Conservation (phyloP, 1,139 yeast species). For the Pichia sp. region DNA sequence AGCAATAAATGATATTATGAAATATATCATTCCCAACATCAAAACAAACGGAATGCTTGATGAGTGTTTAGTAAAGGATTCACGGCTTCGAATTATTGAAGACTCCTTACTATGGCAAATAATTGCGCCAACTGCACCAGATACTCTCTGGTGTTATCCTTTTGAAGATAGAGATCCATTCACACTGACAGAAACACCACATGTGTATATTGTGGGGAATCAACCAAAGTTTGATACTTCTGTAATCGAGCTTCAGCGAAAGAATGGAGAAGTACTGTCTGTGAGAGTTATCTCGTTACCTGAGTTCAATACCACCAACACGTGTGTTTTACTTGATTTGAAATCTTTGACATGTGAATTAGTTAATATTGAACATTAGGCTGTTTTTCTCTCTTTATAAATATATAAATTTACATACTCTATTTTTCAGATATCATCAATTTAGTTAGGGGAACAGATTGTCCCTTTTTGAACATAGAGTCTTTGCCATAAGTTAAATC, state of each 20-base stretch:
- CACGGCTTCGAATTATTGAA: constrained; percentile 52
- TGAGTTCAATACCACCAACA: constrained; percentile 55
- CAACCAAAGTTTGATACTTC: constrained; percentile 52
- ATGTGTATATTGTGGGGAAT: constrained; percentile 80
- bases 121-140: constrained; percentile 92
- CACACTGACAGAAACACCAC: constrained; percentile 68
- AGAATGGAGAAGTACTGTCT: constrained; percentile 28
- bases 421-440: constrained; percentile 14
- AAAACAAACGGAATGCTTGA: constrained; percentile 25
- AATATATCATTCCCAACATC: constrained; percentile 44
- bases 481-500: constrained; percentile 43
- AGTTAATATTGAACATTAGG: constrained; percentile 6
- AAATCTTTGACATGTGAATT: constrained; percentile 46
- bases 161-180: constrained; percentile 78
- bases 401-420: neutral
- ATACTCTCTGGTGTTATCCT: constrained; percentile 87
- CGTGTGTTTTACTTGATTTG: constrained; percentile 60
- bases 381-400: constrained; percentile 5
- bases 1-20: constrained; percentile 67
- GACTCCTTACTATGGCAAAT: constrained; percentile 77
- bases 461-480: constrained; percentile 29
- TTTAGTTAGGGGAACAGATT: constrained; percentile 33
- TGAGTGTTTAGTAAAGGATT: constrained; percentile 21
- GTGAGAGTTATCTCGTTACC: constrained; percentile 67
- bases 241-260: constrained; percentile 27